Conservation (phyloP, 108 stramenopile species). For the Parmales sp. region DNA sequence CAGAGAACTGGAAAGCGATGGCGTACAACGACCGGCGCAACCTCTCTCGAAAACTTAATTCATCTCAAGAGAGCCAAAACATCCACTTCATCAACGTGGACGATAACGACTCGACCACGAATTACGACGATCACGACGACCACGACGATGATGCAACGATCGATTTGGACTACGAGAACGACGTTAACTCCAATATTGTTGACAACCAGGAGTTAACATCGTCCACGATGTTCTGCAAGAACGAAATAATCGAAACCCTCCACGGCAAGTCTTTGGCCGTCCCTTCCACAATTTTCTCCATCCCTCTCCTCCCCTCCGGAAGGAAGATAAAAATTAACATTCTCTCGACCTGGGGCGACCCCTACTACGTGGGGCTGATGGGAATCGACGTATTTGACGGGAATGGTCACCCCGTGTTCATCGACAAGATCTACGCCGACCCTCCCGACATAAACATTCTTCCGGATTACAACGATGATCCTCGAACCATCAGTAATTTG, state of each 20-base stretch:
- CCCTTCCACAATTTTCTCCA: neutral
- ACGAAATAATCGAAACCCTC: neutral
- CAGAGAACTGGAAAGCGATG: neutral
- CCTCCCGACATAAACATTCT: conserved; percentile 31
- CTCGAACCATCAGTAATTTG: conserved; percentile 25
- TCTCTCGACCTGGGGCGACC: conserved; percentile 29
- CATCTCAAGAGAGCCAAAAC: neutral
- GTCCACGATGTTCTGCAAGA: neutral
- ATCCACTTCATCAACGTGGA: conserved; percentile 24
- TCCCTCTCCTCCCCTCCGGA: conserved; percentile 15
- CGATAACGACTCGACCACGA: neutral
- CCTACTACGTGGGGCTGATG: conserved; percentile 27
- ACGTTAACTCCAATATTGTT: neutral
- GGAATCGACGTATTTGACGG: conserved; percentile 28
- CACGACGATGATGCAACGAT: too few species aligned
- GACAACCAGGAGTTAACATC: neutral
- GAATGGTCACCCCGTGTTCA: conserved; percentile 3
- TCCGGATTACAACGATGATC: conserved; percentile 24
- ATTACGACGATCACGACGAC: too few species aligned
- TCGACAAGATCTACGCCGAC: conserved; percentile 16
- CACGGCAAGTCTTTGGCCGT: neutral
- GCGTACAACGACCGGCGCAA: neutral
- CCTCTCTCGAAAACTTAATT: neutral
- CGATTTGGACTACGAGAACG: neutral
- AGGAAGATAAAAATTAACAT: conserved; percentile 16